Evolutionary conservation across 257 asterid genomes (phyloP), one percentile per base, ranked within the genome.

Genomic region (Solanum bukasovii): DNA sequence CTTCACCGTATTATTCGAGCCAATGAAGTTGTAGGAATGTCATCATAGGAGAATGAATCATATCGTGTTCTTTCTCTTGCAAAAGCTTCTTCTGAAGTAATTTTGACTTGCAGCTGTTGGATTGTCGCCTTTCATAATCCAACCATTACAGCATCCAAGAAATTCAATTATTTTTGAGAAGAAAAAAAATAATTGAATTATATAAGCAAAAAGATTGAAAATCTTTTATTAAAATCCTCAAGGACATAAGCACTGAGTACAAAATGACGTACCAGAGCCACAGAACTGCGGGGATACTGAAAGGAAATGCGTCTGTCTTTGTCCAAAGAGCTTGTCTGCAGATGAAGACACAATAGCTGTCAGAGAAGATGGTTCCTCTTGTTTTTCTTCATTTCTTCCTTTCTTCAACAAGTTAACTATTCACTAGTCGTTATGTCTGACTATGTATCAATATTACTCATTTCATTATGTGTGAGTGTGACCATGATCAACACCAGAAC

Each of bases 81-180:
- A 87, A 98, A 98, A 88, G 92, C 90, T 90, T 95, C 99, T 88
- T 93, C 96, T 82, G 98, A 98, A 72, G 94, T 90, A 63, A 96
- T 91, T 85, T 92, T 91, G 70, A 96, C 99, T 94, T 93, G 98
- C 90, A 97, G 88, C 91, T 94, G 97, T 87, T 93, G 95, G 34
- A 92, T 84, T 81, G 89, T 84, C 86, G 86, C 93, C 99, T 97
- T 88, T 59, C 29, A 42, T 20, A 73, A 89, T 90, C 91, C 87
- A 93, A 88, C 84, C 67, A 86, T 73, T 65, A 84, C 86, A 77
- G 63, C 86, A 86, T 49, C 71, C 79, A 89, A 83, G 89, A 83
- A 59, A 74, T 46, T 86, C 71, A 72, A 21, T 44, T 46, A 46
- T 46, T 46, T 46, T 46, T 46, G 6, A 46, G 56, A 46, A 46